Evolutionary conservation across 257 asterid genomes (phyloP), one percentile per base, ranked within the genome.

Genomic region (Ocimum tenuiflorum): DNA sequence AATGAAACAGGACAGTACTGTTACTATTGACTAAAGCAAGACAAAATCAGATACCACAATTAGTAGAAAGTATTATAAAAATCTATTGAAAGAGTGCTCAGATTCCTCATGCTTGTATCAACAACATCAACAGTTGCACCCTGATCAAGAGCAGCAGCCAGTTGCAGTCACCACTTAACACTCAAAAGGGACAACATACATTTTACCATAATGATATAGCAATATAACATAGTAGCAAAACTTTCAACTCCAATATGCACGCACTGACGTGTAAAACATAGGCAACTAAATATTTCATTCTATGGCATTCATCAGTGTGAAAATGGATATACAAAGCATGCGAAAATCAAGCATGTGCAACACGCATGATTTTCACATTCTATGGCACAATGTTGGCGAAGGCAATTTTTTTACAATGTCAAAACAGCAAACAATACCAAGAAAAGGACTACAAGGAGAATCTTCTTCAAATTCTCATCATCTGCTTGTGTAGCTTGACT

Each of bases 391-490:
- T 48, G 62, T 22, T 38, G n/a, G 33, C 51, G 38, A 35, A 22
- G 35, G 38, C 4, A 18, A 46, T 36, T 23, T 13, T 18, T 60
- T 61, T 67, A 83, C 77, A 80, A 43, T 4, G 70, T 61, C 31
- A 83, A 47, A 29, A 83, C 70, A 1, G 80, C 75, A 63, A 83
- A 14, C 43, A 81, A 33, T 8, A 69, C 89, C n/a, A 79, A 67
- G 64, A 71, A n/a, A 60, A 81, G 57, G 64, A 80, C 55, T 33
- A 84, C 52, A 14, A 76, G 45, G 43, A 83, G 47, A 63, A 82
- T 67, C 75, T 77, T 71, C 82, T 77, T 77, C 77, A 82, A 62
- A 71, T 76, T 80, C 62, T 83, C 83, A 72, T 82, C 83, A 54
- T 82, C 91, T n/a, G 63, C 68, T 42, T 61, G 78, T 47, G 62